Evolutionary conservation across 1,284 basidiomycete genomes (phyloP), one percentile per base, ranked within the genome.

Genomic region (Rhizoctonia solani): DNA sequence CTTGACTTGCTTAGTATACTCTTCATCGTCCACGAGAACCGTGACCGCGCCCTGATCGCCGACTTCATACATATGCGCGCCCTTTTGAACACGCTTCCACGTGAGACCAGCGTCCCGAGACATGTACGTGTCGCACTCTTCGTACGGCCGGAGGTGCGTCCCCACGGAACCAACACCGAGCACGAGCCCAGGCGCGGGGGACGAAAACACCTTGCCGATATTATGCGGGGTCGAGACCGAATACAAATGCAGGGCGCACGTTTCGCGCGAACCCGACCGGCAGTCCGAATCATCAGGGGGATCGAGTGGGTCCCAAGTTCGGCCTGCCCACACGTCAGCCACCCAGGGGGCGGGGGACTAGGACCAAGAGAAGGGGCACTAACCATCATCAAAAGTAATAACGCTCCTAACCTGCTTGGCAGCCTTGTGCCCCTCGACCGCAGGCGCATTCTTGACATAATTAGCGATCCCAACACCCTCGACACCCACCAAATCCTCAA

Each of bases 81-180:
- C 88, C 67, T 80, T 81, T 44, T 81, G 81, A 8, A 90, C 82
- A 88, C 93, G 93, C 32, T 74, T 80, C 96, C 96, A 99, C 0
- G 85, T 86, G 5, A 94, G 73, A 1, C 96, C 96, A 0, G 90
- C 95, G 73, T 99, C 93, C 0, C 84, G 91, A 73, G 90, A 93
- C 69, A 98, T 77, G 80, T 95, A 99, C 0, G 96, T 98, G 74
- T 98, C 93, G 75, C 92, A 90, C 39, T 97, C 90, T 55, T 91
- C 87, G 75, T 99, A 99, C 0, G 87, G 81, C 34, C 81, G 76
- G 3, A 98, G 79, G 16, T 81, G 79, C 16, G 83, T 78, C 1
- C 95, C 95, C 29, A 98, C 83, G 0, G 87, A 92, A 4, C 96
- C 96, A 1, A 99, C 94, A 34, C 90, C 96, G 91, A 99, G 96